These are phyloP conservation scores for Leavenworthia alabamica DNA, from an alignment of 345 rosid genomes.

Conservation along the genomic window DNA sequence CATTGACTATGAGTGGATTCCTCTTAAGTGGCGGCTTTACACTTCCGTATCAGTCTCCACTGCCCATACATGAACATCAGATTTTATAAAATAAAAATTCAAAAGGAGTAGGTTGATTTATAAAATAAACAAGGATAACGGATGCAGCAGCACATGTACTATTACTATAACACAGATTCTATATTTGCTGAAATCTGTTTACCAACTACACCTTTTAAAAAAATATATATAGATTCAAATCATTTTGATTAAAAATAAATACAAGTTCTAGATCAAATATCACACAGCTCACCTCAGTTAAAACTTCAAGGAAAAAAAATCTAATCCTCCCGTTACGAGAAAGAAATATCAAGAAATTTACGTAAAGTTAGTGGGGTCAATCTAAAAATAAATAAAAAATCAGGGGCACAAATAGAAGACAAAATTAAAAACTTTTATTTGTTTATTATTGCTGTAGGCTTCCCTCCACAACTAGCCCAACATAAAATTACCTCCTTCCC, in stretches of 20 bases:
- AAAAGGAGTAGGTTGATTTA: neutral
- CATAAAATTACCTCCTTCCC: slow-evolving; percentile 66
- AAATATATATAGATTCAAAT: neutral
- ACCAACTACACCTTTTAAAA: slow-evolving; percentile 18
- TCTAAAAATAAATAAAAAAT: slow-evolving; percentile 1
- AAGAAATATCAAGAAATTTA: neutral
- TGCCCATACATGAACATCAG: slow-evolving; percentile 12
- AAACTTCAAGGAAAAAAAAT: neutral
- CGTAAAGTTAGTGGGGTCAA: slow-evolving; percentile 27
- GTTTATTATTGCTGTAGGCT: slow-evolving; percentile 18
- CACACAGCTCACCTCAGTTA: neutral
- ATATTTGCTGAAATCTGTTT: slow-evolving; percentile 25
- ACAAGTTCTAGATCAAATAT: slow-evolving; percentile 4
- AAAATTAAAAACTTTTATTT: neutral
- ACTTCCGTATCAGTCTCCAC: neutral
- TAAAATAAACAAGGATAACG: slow-evolving; percentile 13
- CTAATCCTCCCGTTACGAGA: slow-evolving; percentile 4
- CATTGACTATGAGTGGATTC: neutral
- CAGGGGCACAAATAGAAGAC: slow-evolving; percentile 24
- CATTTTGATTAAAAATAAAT: slow-evolving; percentile 1
- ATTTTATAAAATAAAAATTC: neutral
- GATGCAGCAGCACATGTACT: slow-evolving; percentile 30
- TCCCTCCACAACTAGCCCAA: slow-evolving; percentile 78
- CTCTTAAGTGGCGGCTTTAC: neutral
- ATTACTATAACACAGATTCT: neutral